Conservation (phyloP, 805 yeast species). For the Myxozyma mucilagina region DNA sequence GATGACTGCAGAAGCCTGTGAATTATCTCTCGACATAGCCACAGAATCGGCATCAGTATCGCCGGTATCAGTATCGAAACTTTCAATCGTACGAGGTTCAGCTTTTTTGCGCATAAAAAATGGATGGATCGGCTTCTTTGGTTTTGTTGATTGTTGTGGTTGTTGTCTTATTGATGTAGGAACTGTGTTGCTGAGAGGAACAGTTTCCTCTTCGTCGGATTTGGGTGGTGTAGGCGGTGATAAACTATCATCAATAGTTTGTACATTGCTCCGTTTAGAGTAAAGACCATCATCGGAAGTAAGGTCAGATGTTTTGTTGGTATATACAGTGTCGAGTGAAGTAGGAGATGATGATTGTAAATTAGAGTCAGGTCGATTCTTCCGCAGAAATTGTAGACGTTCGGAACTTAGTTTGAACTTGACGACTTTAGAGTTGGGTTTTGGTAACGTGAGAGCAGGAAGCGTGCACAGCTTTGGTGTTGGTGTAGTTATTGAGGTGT, state of each 20-base stretch:
- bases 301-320: too few relatives aligned
- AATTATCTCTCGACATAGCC: neutral
- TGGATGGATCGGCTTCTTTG: conserved; percentile 11
- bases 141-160: neutral
- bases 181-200: too few relatives aligned
- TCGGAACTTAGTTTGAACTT: too few relatives aligned
- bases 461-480: too few relatives aligned
- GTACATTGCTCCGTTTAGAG: neutral
- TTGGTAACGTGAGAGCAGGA: too few relatives aligned
- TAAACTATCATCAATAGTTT: neutral
- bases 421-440: too few relatives aligned
- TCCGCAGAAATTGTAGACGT: too few relatives aligned
- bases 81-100: neutral
- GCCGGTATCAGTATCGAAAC: neutral
- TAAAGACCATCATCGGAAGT: too few relatives aligned
- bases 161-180: neutral
- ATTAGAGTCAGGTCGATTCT: too few relatives aligned
- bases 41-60: neutral
- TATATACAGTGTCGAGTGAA: neutral
- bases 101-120: conserved; percentile 13
- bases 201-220: conserved; percentile 5
- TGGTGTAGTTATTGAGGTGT: too few relatives aligned
- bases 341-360: neutral
- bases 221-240: conserved; percentile 26
- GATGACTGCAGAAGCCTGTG: neutral